Evolutionary conservation across 116 monocot genomes (phyloP), one percentile per base, ranked within the genome.

Genomic region (Posidonia oceanica): DNA sequence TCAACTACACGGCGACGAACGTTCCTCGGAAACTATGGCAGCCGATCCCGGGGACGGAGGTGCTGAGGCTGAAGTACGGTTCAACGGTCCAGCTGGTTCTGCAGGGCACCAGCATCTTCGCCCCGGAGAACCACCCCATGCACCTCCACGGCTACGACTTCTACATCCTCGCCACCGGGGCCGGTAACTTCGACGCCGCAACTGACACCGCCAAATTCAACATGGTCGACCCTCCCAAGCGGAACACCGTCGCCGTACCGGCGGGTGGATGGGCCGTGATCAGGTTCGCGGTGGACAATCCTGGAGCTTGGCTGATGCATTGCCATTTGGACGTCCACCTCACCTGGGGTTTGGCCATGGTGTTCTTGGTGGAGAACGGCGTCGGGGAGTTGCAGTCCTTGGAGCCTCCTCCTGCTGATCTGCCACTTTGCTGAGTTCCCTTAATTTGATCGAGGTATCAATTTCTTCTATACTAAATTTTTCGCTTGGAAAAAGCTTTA

Each of bases 81-180:
- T 38, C 72, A 3, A 61, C 16, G 2, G 54, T 80, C 36, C 69
- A 80, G 66, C 41, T 80, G 5, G 80, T 80, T 14, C 21, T 75
- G 29, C 80, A 80, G 64, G 71, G 59, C 20, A 80, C 80, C 0
- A 59, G 41, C 59, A 42, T 80, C 20, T 7, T 80, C 21, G 21
- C 71, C 21, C 29, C 65, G 66, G 80, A 80, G 59, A 75, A 71
- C 39, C 80, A 80, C 21, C 80, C 80, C 13, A 71, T 80, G 56
- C 80, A 80, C 75, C 54, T 80, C 59, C 80, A 80, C 38, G 80
- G 80, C 10, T 75, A 66, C 80, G 69, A 71, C 39, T 80, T 80
- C 70, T 79, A 70, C 57, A 23, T 71, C 36, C n/a, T 79, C 7
- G 76, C 63, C n/a, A 48, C 21, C 4, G 76, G 76, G 20, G 39